Evolutionary conservation across 1,284 basidiomycete genomes (phyloP), one percentile per base, ranked within the genome.

Genomic region (Tranzscheliella williamsii): DNA sequence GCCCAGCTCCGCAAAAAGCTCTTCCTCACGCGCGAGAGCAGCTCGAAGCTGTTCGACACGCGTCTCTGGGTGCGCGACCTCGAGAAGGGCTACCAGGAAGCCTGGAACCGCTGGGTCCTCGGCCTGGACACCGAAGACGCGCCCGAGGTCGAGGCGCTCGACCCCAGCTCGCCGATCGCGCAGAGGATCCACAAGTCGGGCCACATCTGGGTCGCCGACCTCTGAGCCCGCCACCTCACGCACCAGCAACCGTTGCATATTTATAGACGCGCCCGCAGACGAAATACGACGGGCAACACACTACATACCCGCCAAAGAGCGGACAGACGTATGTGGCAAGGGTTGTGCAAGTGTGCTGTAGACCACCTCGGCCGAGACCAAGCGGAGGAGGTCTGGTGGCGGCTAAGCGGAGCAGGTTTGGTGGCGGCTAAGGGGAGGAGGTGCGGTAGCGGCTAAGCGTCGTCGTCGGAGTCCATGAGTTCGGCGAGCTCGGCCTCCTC

Each of bases 61-160:
- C 57, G 50, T 31, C 76, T 81, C 22, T 86, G 85, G 85, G 81
- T 81, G 12, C 67, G 75, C 24, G 84, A 84, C 52, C 60, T 85
- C 33, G 85, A 86, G 72, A 81, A 81, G 56, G 83, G 80, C 0
- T 81, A 81, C 44, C 51, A 56, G 24, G 81, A 81, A 35, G 84
- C 83, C 0, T 86, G 85, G 84, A 73, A 75, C 26, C 79, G 84
- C 30, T 86, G 83, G 82, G 84, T 83, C 5, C 72, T 76, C 11
- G 84, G 84, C 3, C 80, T 81, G 18, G 84, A 83, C 62, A 78
- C 72, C 24, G 81, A 81, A 64, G 76, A 76, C 37, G 77, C 73
- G 36, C 73, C 71, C 36, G 81, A 81, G 55, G 80, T 76, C 77
- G 55, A 58, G 5, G 38, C 22, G 2, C 38, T 64, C 22, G 42